phyloP scores from a whole-genome alignment of 139 green algal species.

The Chloropicon primus region DNA sequence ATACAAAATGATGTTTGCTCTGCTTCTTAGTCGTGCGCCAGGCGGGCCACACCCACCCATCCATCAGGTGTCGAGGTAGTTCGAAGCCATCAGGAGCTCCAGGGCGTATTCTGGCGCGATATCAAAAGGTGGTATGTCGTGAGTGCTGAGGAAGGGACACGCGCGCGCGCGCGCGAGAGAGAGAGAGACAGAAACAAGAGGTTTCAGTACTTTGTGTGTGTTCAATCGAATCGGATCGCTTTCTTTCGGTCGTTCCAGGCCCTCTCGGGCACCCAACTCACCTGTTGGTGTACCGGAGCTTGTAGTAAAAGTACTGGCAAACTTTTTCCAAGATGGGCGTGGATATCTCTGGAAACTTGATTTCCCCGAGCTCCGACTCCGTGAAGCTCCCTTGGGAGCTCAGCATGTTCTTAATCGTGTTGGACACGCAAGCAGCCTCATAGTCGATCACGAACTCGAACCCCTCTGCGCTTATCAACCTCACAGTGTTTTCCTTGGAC shows the following conservation, averaged over 20 bases:
- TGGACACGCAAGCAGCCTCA: slow-evolving; percentile 84
- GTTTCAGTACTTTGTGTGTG: too few relatives aligned
- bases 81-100: slow-evolving; percentile 89
- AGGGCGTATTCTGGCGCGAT: slow-evolving; percentile 79
- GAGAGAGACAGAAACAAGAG: too few relatives aligned
- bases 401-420: slow-evolving; percentile 96
- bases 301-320: slow-evolving; percentile 99
- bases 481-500: slow-evolving; percentile 47
- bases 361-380: slow-evolving; percentile 73
- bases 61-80: slow-evolving; percentile 84
- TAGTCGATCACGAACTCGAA: slow-evolving; percentile 95
- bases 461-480: slow-evolving; percentile 83
- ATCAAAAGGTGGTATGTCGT: slow-evolving; percentile 87
- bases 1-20: too few relatives aligned
- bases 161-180: too few relatives aligned
- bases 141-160: slow-evolving; percentile 19
- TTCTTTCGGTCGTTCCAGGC: too few relatives aligned
- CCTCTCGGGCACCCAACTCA: too few relatives aligned
- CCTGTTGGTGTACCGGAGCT: slow-evolving; percentile 76
- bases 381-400: slow-evolving; percentile 81
- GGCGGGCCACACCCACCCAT: too few relatives aligned
- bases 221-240: too few relatives aligned
- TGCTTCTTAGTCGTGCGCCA: too few relatives aligned
- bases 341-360: slow-evolving; percentile 84
- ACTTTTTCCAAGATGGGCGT: slow-evolving; percentile 83